Conservation (phyloP, 208 protist genomes). For the Trichomonas tenax region DNA sequence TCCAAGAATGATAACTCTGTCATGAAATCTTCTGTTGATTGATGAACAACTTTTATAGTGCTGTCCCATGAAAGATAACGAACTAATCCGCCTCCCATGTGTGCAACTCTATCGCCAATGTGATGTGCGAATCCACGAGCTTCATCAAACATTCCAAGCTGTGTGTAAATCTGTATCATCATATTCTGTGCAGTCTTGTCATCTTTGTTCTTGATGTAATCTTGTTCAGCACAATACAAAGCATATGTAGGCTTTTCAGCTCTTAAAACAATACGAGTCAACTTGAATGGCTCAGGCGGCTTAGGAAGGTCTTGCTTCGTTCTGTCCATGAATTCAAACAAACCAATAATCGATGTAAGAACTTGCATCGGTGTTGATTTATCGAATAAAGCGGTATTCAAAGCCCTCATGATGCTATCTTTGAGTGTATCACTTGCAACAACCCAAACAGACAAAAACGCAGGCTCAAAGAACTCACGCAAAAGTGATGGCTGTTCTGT, state of each 20-base stretch:
- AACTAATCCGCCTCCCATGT: neutral
- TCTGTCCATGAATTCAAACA: conserved; percentile 10
- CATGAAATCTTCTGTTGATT: neutral
- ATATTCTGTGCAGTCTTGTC: neutral
- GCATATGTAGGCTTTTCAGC: neutral
- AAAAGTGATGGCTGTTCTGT: neutral
- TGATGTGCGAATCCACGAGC: neutral
- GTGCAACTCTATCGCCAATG: neutral
- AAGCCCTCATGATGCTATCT: neutral
- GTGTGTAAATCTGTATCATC: neutral
- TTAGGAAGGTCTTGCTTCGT: neutral
- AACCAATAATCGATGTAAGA: neutral
- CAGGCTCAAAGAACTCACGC: neutral
- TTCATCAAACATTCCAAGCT: neutral
- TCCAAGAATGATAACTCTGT: neutral
- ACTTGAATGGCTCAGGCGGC: neutral
- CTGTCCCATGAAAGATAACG: neutral
- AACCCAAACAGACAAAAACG: neutral
- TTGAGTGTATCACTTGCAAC: too few relatives aligned
- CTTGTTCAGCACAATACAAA: neutral
- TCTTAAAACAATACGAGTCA: neutral
- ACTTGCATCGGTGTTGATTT: neutral
- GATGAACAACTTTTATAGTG: neutral
- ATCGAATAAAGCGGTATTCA: neutral
- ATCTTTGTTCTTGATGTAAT: neutral